phyloP scores from a whole-genome alignment of 2,329 filamentous ascomycete species.

The Ilyonectria destructans region DNA sequence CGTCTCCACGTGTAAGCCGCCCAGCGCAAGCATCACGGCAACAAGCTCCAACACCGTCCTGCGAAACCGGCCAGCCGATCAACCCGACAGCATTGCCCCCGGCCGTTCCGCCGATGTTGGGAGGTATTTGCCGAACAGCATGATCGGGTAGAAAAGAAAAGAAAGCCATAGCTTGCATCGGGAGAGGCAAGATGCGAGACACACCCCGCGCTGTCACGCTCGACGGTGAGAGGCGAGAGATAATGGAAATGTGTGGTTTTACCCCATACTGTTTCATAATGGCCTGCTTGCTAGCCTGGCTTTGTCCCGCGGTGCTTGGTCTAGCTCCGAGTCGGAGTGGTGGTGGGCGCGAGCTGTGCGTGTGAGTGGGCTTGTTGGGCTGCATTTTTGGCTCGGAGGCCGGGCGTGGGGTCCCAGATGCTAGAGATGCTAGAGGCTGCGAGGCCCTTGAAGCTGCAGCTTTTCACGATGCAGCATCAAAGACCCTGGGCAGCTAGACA shows the following conservation, averaged over 20 bases:
- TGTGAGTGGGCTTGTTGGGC: slow-evolving; percentile 1
- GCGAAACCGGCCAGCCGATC: slow-evolving; percentile 6
- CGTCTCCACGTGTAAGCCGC: slow-evolving; percentile 30
- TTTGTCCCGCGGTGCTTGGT: not conserved
- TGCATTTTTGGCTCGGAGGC: slow-evolving; percentile 9
- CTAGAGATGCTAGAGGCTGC: not conserved
- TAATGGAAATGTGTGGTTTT: slow-evolving; percentile 43
- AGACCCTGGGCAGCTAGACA: not conserved
- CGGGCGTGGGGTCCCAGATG: slow-evolving; percentile 7
- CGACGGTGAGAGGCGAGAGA: slow-evolving; percentile 47
- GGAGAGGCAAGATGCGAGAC: slow-evolving; percentile 19
- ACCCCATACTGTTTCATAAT: slow-evolving; percentile 54
- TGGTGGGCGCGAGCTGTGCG: not conserved
- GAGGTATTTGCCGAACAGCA: not conserved
- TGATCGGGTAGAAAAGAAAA: not conserved
- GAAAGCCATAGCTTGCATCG: not conserved
- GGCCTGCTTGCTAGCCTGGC: slow-evolving; percentile 31
- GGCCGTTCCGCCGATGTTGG: slow-evolving; percentile 18
- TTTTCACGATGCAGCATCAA: not conserved
- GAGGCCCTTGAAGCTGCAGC: not conserved
- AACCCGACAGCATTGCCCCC: slow-evolving; percentile 6
- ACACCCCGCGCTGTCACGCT: slow-evolving; percentile 34
- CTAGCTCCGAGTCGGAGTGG: slow-evolving; percentile 31
- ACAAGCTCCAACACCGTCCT: not conserved
- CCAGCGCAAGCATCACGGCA: not conserved